phyloP scores from a whole-genome alignment of 2,329 filamentous ascomycete genomes.

The Fusarium burgessii region DNA sequence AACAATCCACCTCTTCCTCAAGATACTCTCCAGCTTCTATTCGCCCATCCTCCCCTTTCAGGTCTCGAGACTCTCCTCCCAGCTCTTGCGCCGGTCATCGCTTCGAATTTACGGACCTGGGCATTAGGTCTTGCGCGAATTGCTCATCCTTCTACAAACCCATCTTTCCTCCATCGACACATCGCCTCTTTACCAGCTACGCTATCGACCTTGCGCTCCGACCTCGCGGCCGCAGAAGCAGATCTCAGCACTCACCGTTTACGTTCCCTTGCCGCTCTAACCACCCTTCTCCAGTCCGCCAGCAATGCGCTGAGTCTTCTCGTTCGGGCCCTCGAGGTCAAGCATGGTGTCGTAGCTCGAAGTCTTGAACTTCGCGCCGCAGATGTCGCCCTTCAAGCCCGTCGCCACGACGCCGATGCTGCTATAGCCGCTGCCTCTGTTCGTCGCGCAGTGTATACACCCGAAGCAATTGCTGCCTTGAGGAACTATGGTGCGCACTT shows the following conservation, averaged over 20 bases:
- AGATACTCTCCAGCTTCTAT: constrained; percentile 57
- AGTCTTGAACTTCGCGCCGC: constrained; percentile 64
- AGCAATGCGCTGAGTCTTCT: constrained; percentile 56
- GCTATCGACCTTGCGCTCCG: constrained; percentile 53
- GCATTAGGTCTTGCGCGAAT: constrained; percentile 63
- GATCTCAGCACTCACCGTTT: constrained; percentile 56
- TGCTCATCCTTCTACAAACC: constrained; percentile 62
- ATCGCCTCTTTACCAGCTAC: constrained; percentile 62
- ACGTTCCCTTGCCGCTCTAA: constrained; percentile 53
- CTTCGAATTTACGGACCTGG: constrained; percentile 61
- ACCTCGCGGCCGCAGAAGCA: constrained; percentile 48
- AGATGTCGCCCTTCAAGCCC: constrained; percentile 58
- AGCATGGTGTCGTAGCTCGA: constrained; percentile 65
- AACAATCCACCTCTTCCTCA: constrained; percentile 51
- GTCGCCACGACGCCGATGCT: constrained; percentile 55
- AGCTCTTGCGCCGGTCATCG: constrained; percentile 60
- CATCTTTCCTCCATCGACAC: constrained; percentile 68
- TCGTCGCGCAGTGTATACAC: constrained; percentile 58
- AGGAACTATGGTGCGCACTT: constrained; percentile 62
- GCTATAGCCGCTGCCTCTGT: constrained; percentile 52
- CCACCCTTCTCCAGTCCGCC: constrained; percentile 56
- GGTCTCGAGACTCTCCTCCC: constrained; percentile 62
- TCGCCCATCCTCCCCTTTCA: constrained; percentile 63
- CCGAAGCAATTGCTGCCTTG: constrained; percentile 58
- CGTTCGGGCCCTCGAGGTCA: constrained; percentile 65